Evolutionary conservation across 2,329 filamentous ascomycete genomes (phyloP), one percentile per base, ranked within the genome.

Genomic region (Scytalidium lignicola): DNA sequence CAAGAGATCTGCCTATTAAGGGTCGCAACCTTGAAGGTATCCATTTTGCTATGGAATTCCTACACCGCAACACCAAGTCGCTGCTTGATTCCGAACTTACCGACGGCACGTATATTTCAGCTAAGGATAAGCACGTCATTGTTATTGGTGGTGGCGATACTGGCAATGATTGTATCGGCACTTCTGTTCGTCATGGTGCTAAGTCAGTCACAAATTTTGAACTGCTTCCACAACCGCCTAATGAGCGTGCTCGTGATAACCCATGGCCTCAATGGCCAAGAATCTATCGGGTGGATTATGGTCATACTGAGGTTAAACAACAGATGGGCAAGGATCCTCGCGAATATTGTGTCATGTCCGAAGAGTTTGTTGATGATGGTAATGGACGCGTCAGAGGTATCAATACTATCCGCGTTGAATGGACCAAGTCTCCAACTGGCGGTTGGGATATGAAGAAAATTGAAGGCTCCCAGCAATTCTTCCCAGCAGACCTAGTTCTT

Each of bases 371-470:
- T 53, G 89, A 91, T 57, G 90, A 96, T 61, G 91, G 90, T 54
- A 81, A 72, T 44, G 91, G 91, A 66, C 85, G 86, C 57, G 90
- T 97, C 65, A 95, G 90, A 76, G 92, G 92, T 55, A 96, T 97
- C 78, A 96, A 93, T 72, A 96, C 90, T 41, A 82, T 93, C 51
- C 90, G 92, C 48, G 91, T 97, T 41, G 91, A 96, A 68, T 97
- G 92, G 92, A 93, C 90, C 60, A 93, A 91, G 77, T 89, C 84
- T 47, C 79, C 88, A 22, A 85, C 82, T 53, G 91, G 91, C 57
- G 91, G 91, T 41, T 97, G 92, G 92, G 92, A 96, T 71, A 96
- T 97, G 90, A 96, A 96, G 80, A 92, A 95, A 69, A 78, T 95
- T 26, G 91, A 96, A 58, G 90, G 88, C 32, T 92, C 87, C 53